These are phyloP conservation scores for Cyclotella distinguenda DNA, from an alignment of 108 stramenopile species.

Conservation along the genomic window DNA sequence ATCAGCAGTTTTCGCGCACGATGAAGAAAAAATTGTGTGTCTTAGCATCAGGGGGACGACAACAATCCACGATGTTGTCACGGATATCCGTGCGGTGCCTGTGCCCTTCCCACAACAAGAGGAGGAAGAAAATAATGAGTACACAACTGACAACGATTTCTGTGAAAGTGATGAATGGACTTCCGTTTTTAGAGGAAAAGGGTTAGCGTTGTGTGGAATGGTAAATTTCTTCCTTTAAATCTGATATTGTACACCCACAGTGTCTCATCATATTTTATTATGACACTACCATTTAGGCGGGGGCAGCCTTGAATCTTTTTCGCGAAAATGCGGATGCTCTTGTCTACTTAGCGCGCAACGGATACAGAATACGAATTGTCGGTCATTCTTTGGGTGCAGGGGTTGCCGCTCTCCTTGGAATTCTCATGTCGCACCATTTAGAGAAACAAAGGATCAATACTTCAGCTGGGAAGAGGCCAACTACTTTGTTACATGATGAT, in stretches of 20 bases:
- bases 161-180: conserved; percentile 68
- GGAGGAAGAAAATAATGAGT: conserved; percentile 39
- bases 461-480: neutral
- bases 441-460: conserved; percentile 18
- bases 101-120: conserved; percentile 76
- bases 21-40: conserved; percentile 71
- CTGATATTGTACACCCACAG: neutral
- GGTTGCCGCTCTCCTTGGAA: conserved; percentile 82
- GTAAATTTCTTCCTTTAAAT: neutral
- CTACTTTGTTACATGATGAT: conserved; percentile 5
- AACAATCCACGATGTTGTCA: conserved; percentile 92
- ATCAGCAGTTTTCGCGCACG: conserved; percentile 73
- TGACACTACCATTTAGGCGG: conserved; percentile 19
- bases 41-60: conserved; percentile 89
- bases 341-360: conserved; percentile 56
- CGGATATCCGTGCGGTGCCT: conserved; percentile 92
- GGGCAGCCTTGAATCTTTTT: conserved; percentile 74
- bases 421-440: conserved; percentile 66
- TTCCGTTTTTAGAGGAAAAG: conserved; percentile 58
- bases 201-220: conserved; percentile 84
- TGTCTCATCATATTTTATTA: neutral
- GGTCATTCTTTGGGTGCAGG: conserved; percentile 89
- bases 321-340: conserved; percentile 76
- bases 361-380: conserved; percentile 78
- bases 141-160: conserved; percentile 12